These are phyloP conservation scores for Helianthus tuberosus DNA, from an alignment of 129 eudicot genomes.

Conservation along the genomic window DNA sequence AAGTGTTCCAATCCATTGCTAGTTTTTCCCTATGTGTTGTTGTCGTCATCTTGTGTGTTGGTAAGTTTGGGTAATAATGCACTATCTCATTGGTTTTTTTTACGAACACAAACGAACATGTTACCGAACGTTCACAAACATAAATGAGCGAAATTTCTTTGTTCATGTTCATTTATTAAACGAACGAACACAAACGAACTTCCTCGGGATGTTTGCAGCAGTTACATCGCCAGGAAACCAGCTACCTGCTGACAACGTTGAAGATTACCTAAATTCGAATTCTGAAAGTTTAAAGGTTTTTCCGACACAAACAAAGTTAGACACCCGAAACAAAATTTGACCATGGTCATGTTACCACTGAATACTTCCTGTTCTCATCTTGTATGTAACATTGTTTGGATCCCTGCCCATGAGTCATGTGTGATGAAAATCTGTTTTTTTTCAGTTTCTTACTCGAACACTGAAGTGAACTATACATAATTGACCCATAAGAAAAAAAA, in stretches of 20 bases:
- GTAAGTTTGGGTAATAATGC: conserved; percentile 5
- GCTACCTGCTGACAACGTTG: not conserved
- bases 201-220: too few relatives aligned
- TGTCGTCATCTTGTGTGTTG: conserved; percentile 17
- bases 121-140: too few relatives aligned
- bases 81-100: not conserved
- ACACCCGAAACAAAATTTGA: not conserved
- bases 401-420: not conserved
- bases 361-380: not conserved
- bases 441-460: conserved; percentile 3
- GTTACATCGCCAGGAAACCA: not conserved
- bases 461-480: conserved; percentile 13
- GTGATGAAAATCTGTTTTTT: not conserved
- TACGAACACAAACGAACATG: too few relatives aligned
- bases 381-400: conserved; percentile 6
- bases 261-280: not conserved
- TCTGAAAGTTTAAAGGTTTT: not conserved
- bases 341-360: not conserved
- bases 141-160: too few relatives aligned
- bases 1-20: conserved; percentile 11
- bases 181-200: too few relatives aligned
- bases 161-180: too few relatives aligned
- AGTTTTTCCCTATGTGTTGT: not conserved
- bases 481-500: not conserved
- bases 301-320: conserved; percentile 6